Base-by-base conservation (phyloP, 345 rosid genomes). In the Brassica juncea region DNA sequence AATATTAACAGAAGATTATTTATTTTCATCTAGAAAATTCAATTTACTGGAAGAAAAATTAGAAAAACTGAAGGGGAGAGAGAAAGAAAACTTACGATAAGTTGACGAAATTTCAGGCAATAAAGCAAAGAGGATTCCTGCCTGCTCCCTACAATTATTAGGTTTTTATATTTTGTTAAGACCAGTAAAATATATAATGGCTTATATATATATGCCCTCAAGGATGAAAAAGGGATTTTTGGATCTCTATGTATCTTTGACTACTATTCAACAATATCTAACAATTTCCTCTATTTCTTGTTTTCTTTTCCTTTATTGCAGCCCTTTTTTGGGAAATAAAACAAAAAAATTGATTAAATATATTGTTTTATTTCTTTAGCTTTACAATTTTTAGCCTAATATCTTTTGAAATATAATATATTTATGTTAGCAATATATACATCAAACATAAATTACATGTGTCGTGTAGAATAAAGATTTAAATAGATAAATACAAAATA, bases 11-110 rank as follows among this genome's bases (percentile, higher is more conserved):
- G 42, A 57, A 27, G 65, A 58, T 59, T 35, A 10, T 21, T 52
- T 52, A 62, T 62, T 14, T 60, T 10, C 64, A 52, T 60, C 15
- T 25, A 25, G 64, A 52, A 52, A n/a, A 5, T 52, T 54, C 60
- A 54, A 54, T 54, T 54, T 54, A 54, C 59, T 16, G 25, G 59
- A 28, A 59, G 31, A 63, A 31, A 68, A 76, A 35, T 16, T 62
- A 10, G 11, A 77, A 69, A 28, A 70, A 47, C 6, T 59, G 28
- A 62, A 52, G 15, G 67, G 58, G 19, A 2, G 61, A 23, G 68
- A 69, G 67, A 76, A n/a, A 77, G 67, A 76, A 32, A 64, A 63
- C 81, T 77, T 63, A 75, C 79, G 25, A 52, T 32, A 65, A 74
- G 6, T 31, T 15, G 60, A 35, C 31, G 78, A 54, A 34, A 65